Percentiles rank a stretch among this genome's conserved stretches.
These are phyloP conservation scores for Cutaneotrichosporon sp. DNA, from an alignment of 1,284 basidiomycete genomes.

Conservation along the genomic window DNA sequence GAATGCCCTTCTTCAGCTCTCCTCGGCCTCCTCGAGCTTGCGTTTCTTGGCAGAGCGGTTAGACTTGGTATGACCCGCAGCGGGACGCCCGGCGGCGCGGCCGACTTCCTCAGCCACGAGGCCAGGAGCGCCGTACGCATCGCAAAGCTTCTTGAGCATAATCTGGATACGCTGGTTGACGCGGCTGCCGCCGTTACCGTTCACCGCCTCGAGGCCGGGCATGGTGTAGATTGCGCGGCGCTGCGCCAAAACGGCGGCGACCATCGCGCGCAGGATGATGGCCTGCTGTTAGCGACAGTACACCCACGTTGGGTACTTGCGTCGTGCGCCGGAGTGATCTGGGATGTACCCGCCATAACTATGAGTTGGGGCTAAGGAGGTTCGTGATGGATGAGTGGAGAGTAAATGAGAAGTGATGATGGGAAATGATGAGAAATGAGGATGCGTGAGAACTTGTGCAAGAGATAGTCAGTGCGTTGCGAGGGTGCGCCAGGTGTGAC, in stretches of 20 bases:
- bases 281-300: conserved; percentile 2
- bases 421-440: background rate
- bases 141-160: conserved; percentile 9
- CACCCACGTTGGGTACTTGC: background rate
- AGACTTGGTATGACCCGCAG: background rate
- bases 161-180: conserved; percentile 14
- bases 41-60: background rate
- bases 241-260: conserved; percentile 5
- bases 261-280: conserved; percentile 6
- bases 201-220: conserved; percentile 17
- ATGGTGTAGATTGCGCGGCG: conserved; percentile 16
- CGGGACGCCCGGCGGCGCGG: background rate
- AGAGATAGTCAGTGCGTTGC: too few relatives aligned
- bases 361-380: background rate
- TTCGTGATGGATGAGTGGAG: background rate
- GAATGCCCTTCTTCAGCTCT: background rate
- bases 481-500: too few relatives aligned
- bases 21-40: background rate
- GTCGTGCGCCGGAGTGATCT: background rate
- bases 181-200: conserved; percentile 15
- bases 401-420: background rate
- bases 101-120: background rate
- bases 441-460: background rate
- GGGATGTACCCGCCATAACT: background rate
- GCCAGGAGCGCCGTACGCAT: background rate